Base-by-base conservation (phyloP, 2,329 filamentous ascomycete genomes). In the Phaeoacremonium minimum region DNA sequence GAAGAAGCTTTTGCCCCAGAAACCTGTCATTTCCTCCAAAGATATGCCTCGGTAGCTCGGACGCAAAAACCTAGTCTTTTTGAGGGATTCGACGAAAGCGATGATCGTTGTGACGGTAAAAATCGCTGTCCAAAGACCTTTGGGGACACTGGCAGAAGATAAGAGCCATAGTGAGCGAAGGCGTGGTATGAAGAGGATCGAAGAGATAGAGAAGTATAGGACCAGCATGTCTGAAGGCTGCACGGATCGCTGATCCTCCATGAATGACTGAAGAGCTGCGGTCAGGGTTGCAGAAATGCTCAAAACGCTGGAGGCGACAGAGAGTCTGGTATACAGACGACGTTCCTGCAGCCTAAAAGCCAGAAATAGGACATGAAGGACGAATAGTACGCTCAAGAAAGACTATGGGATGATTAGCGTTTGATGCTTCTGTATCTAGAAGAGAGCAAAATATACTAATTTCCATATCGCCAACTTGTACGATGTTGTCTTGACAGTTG, bases 61-160 rank as follows among this genome's bases (percentile, higher is more conserved):
- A 12, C 32, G 37, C 28, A 52, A 37, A 29, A 49, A 18, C 5
- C 35, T 38, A 0, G 36, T 30, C 32, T 65, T 65, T 2, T 55
- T 48, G 0, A 44, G 33, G 22, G 60, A 56, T 18, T 66, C 61
- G 2, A 61, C 31, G 0, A 55, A 28, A 6, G 64, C 41, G 0
- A 63, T 41, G 3, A 46, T 7, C 9, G n/a, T 26, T 26, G 22
- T 26, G 22, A 9, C n/a, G n/a, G n/a, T 26, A n/a, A 26, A 26
- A n/a, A 26, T 26, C 22, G n/a, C n/a, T 9, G 22, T 26, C 15
- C 15, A 32, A 18, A 32, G 15, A 18, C 13, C 30, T 12, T n/a
- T 15, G 13, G 8, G n/a, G 16, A 13, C 15, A 15, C 18, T 13
- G 7, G 6, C 15, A 12, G 30, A 6, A 6, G 15, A 14, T 3